Percentiles rank a stretch among this genome's conserved stretches.
Evolutionary conservation across 164 flowering plant genomes (phyloP).

Genomic region (Dillenia suffruticosa): DNA sequence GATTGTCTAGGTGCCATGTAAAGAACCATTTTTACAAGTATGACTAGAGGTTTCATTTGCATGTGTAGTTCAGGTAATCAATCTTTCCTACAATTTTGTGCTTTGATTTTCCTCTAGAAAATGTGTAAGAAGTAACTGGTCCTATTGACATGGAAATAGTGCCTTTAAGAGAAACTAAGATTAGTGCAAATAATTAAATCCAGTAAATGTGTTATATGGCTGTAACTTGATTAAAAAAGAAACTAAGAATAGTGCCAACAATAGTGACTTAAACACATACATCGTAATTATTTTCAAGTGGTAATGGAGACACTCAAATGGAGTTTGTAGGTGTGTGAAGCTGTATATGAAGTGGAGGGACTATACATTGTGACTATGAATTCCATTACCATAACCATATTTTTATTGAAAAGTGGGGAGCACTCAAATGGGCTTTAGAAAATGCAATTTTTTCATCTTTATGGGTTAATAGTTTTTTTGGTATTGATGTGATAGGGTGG

Average conservation of each 20-base stretch:
- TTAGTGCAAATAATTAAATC: background rate
- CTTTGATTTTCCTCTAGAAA: too few species aligned
- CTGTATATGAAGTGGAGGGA: conserved; percentile 13
- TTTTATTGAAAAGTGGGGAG: conserved; percentile 23
- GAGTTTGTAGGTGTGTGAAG: background rate
- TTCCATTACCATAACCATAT: conserved; percentile 30
- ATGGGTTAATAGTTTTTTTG: background rate
- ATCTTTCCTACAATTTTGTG: too few species aligned
- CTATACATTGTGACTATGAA: conserved; percentile 21
- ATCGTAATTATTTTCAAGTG: background rate
- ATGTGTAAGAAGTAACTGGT: too few species aligned
- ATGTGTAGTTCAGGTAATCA: too few species aligned
- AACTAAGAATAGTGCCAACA: background rate
- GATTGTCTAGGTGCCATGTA: too few species aligned
- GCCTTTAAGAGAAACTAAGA: background rate
- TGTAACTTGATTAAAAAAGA: background rate
- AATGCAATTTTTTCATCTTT: conserved; percentile 2
- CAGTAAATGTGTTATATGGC: background rate
- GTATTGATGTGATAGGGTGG: conserved; percentile 9
- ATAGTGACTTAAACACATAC: background rate
- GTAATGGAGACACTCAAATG: background rate
- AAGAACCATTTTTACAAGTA: too few species aligned
- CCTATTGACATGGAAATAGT: too few species aligned
- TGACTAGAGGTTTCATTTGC: too few species aligned
- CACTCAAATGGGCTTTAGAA: conserved; percentile 20